Evolutionary conservation across 2,329 filamentous ascomycete species (phyloP).

Genomic region (Trichoderma polysporum): DNA sequence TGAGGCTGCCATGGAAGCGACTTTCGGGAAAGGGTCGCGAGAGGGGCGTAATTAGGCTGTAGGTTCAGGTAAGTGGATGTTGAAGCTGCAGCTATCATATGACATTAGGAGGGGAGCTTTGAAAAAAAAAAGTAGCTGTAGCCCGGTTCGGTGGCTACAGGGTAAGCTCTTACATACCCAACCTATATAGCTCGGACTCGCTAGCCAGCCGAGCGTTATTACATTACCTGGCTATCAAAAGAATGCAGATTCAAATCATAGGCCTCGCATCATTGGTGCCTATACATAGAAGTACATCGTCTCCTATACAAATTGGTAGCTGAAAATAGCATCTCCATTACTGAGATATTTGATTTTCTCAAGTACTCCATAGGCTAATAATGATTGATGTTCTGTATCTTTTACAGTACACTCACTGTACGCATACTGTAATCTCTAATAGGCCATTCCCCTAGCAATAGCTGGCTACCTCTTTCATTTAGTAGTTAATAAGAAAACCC

Average conservation of each 20-base stretch:
- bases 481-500: too few species aligned
- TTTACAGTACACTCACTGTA: background rate
- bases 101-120: background rate
- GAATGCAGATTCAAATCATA: too few species aligned
- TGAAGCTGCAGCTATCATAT: background rate
- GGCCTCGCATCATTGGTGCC: too few species aligned
- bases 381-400: too few species aligned
- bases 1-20: conserved; percentile 12
- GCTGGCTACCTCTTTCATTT: too few species aligned
- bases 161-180: too few species aligned
- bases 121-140: background rate
- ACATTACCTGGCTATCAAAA: too few species aligned
- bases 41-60: background rate
- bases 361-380: background rate
- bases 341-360: too few species aligned
- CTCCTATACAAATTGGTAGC: too few species aligned
- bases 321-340: background rate
- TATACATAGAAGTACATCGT: too few species aligned
- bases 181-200: background rate
- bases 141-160: too few species aligned
- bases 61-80: background rate
- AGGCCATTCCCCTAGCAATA: background rate
- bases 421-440: background rate
- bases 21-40: background rate
- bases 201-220: too few species aligned